A percentile compares a stretch with the other conserved stretches of the same genome.
These are phyloP conservation scores for Plasmodium ovale DNA, from an alignment of 169 alveolate species.

Conservation along the genomic window DNA sequence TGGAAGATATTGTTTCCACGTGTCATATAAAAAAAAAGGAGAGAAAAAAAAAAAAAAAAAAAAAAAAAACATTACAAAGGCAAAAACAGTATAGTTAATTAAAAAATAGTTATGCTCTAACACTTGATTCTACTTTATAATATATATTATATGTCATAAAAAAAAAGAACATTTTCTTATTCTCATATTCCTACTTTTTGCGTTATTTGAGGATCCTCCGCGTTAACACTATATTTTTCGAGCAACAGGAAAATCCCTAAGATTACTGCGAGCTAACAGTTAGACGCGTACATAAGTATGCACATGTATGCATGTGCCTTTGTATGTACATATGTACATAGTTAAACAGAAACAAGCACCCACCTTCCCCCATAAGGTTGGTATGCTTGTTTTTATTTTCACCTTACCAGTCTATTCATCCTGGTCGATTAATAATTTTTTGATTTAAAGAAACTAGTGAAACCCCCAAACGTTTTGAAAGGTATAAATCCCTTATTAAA, in stretches of 20 bases:
- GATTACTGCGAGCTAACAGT: constrained; percentile 15
- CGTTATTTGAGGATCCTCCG: constrained; percentile 49
- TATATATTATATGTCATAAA: no score
- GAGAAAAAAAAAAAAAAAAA: no score
- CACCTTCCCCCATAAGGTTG: neutral
- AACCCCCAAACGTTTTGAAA: neutral
- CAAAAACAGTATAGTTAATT: no score
- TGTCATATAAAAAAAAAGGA: no score
- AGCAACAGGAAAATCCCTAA: constrained; percentile 13
- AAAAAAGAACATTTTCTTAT: neutral
- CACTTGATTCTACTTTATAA: no score
- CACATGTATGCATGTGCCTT: constrained; percentile 6
- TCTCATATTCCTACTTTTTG: constrained; percentile 19
- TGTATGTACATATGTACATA: neutral
- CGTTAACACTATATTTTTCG: constrained; percentile 3
- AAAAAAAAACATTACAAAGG: no score
- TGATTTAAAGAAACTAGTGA: neutral
- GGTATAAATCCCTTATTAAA: neutral
- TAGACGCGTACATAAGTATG: neutral
- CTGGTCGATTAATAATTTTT: neutral
- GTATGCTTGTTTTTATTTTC: neutral
- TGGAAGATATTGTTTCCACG: no score
- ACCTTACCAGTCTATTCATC: constrained; percentile 53
- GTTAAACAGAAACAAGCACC: neutral
- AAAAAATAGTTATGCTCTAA: no score